Conservation (phyloP, 139 green algal species). For the Edaphochlamys debaryana region DNA sequence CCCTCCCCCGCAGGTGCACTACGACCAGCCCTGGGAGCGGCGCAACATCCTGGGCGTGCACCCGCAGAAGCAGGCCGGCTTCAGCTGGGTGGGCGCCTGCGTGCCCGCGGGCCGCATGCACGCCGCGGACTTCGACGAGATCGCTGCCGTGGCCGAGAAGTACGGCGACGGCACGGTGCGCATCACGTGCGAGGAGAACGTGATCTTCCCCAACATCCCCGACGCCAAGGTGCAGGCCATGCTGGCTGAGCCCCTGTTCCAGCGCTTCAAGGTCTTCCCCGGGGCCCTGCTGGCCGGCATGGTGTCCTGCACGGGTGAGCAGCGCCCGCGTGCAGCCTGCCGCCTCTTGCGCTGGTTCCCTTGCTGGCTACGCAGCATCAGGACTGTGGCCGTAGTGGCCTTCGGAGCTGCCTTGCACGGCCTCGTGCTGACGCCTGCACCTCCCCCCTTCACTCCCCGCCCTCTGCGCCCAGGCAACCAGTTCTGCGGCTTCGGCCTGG, state of each 20-base stretch:
- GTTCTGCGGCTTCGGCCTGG: slow-evolving; percentile 96
- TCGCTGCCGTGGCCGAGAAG: slow-evolving; percentile 83
- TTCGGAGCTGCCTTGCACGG: too few species aligned
- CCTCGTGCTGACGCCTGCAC: too few species aligned
- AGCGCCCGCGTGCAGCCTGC: background rate
- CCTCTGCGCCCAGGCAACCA: slow-evolving; percentile 65
- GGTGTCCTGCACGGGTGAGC: slow-evolving; percentile 91
- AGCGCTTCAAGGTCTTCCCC: slow-evolving; percentile 71
- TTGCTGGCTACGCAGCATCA: background rate
- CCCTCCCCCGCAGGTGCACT: slow-evolving; percentile 55
- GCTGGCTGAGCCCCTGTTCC: slow-evolving; percentile 90
- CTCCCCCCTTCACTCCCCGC: background rate
- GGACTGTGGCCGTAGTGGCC: too few species aligned
- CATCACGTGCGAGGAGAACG: slow-evolving; percentile 96
- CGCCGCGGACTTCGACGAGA: slow-evolving; percentile 79
- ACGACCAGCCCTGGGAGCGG: slow-evolving; percentile 75
- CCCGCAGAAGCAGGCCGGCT: slow-evolving; percentile 88
- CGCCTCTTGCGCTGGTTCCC: background rate
- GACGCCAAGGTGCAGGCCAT: slow-evolving; percentile 85
- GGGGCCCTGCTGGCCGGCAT: slow-evolving; percentile 62
- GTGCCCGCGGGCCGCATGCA: slow-evolving; percentile 89
- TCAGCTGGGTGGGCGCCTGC: slow-evolving; percentile 74
- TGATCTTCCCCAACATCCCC: slow-evolving; percentile 92
- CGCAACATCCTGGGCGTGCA: slow-evolving; percentile 92
- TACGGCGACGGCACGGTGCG: slow-evolving; percentile 92